These are phyloP conservation scores for Boletus subcaerulescens DNA, from an alignment of 768 basidiomycete species.

Conservation along the genomic window DNA sequence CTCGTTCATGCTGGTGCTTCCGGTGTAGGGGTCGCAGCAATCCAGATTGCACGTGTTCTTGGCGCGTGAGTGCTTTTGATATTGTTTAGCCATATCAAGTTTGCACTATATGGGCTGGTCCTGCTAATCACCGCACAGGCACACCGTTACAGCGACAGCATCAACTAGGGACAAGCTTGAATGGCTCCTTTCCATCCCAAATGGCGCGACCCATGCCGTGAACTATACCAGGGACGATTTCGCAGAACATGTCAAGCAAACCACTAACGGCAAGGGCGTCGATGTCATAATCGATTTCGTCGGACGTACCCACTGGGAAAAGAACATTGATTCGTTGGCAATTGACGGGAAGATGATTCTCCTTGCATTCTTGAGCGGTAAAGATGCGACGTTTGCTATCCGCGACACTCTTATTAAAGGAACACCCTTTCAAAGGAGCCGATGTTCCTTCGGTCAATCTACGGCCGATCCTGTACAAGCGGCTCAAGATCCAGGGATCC, in stretches of 20 bases:
- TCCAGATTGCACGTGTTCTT: conserved; percentile 74
- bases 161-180: conserved; percentile 81
- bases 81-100: conserved; percentile 2
- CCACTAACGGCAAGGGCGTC: conserved; percentile 68
- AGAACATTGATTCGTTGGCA: conserved; percentile 69
- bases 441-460: conserved; percentile 55
- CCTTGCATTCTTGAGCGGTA: conserved; percentile 66
- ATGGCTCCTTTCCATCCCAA: conserved; percentile 64
- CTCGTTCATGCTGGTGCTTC: conserved; percentile 91
- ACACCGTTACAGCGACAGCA: conserved; percentile 78
- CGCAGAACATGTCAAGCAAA: conserved; percentile 63
- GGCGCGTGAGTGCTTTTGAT: conserved; percentile 57
- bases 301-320: conserved; percentile 68
- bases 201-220: conserved; percentile 69
- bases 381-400: conserved; percentile 11
- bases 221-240: conserved; percentile 90
- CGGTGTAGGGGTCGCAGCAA: conserved; percentile 85
- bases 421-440: conserved; percentile 40
- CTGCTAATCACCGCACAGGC: conserved; percentile 37
- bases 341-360: conserved; percentile 74
- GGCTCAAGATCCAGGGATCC: conserved; percentile 84
- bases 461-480: conserved; percentile 71
- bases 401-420: conserved; percentile 20
- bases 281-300: conserved; percentile 87
- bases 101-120: neutral